Evolutionary conservation across 1,139 yeast genomes (phyloP), one percentile per base, ranked within the genome.

Genomic region (Taphrina confusa): DNA sequence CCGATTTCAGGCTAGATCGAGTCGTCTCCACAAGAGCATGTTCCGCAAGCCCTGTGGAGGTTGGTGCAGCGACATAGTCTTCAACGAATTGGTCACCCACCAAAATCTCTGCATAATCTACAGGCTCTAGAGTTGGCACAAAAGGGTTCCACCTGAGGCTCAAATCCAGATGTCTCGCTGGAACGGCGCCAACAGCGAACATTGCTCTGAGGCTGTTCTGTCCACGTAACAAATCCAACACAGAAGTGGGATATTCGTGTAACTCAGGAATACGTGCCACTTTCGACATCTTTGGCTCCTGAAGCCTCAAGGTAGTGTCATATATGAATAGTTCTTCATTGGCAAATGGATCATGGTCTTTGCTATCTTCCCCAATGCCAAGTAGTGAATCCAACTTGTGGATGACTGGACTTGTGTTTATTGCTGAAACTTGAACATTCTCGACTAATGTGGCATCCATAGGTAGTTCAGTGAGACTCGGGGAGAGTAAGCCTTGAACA

Each of bases 161-260:
- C 4, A 34, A 8, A 20, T 47, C 52, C 5, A 47, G 42, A 22
- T 47, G 42, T 33, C 40, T 31, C 14, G 52, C 52, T 2, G 52
- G 52, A n/a, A 34, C 31, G 14, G 40, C 33, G 4, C 33, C 22
- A 12, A 47, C 30, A 6, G 20, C 42, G 22, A 11, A 16, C 9
- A n/a, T 14, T 2, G 5, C 42, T 9, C 52, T 28, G 14, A 4
- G 11, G 20, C n/a, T 12, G 11, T 9, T 33, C 31, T 11, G 9
- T 6, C 30, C 20, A 22, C 52, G 42, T n/a, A 4, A 9, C 8
- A 47, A 14, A 12, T 33, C 40, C 18, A 22, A 31, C 30, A 47
- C 20, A 22, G 30, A 20, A 11, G 20, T 12, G 12, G 52, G 52
- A 31, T 25, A 47, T 2, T 33, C 34, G 12, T 16, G 8, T 18